Base-by-base conservation (phyloP, 2,329 filamentous ascomycete genomes). In the Pestalotiopsis sp. region DNA sequence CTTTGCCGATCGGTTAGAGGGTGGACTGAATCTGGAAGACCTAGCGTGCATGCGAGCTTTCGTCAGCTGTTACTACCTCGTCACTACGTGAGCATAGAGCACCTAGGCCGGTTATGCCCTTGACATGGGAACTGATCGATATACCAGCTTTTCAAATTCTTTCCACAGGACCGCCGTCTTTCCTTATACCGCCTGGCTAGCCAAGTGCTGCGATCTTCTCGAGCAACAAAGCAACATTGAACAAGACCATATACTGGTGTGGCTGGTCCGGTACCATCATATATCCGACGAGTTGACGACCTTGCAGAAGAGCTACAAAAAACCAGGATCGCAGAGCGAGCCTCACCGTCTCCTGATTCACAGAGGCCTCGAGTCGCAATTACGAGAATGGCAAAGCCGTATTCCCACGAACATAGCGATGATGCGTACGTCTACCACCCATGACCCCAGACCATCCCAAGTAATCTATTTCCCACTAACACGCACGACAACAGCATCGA, bases 331-430 rank as follows among this genome's bases (percentile, higher is more conserved):
- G n/a, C 76, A 78, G 61, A 77, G 74, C 69, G 76, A 81, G 49
- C 80, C 84, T 68, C 83, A 86, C 59, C 78, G 77, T 23, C 76
- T 78, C 2, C 78, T 87, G 20, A 78, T 87, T 69, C 73, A 84
- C n/a, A 77, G 81, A 2, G 85, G 86, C 0, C 79, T 87, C 36
- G 84, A 86, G 68, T 74, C 81, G 3, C 84, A 87, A 71, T 74
- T 84, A 9, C 71, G 73, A n/a, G 82, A 86, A 52, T 81, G 83
- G 71, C 78, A 81, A 56, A 70, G 73, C 5, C 70, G 69, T 2
- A 82, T 87, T 65, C 74, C 81, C 0, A 71, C 73, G 1, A 72
- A 78, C 9, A 69, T 84, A 20, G 74, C 78, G 2, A 72, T 74
- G 4, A 72, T 73, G 17, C 69, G 76, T 79, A 72, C 68, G 77